Base-by-base conservation (phyloP, 2,329 filamentous ascomycete species). In the Aspergillus ruber region DNA sequence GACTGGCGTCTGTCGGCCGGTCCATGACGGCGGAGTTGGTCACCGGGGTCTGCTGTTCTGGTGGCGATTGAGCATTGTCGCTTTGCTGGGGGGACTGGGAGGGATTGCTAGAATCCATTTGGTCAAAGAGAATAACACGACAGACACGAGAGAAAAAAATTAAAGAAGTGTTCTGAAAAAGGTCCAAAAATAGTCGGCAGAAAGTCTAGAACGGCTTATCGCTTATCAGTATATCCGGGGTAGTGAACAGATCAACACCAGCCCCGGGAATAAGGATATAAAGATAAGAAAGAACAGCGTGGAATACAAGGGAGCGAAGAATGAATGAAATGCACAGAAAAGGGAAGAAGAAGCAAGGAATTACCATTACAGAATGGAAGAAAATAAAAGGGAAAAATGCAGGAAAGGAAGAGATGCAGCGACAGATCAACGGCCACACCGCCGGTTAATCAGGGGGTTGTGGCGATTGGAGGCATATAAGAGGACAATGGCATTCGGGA, bases 331-430 rank as follows among this genome's bases (percentile, higher is more conserved):
- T 20, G 20, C 12, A 13, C 20, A 27, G 15, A 21, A 27, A 29
- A 38, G 48, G 40, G 44, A 33, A 38, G 23, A 45, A 47, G 44
- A 36, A 29, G 44, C 47, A 21, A 33, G 41, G 42, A 10, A 38
- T 39, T 45, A 33, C 17, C 44, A n/a, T 27, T 10, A 45, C 36
- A 43, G 21, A 39, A 42, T 50, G 17, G 44, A 42, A 51, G 43
- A 27, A 44, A 40, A 43, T 41, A 44, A 38, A 42, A 50, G 42
- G 40, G 25, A 45, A 43, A 45, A 44, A 44, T 47, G 9, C 41
- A 45, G 42, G 10, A 45, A 39, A 39, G 50, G 40, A 40, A 40
- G 20, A 33, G 8, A 13, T 25, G 33, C n/a, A 18, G 15, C 21
- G 35, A 49, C 43, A 54, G 47, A 10, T 39, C 9, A 39, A 18